A percentile compares a stretch with the other conserved stretches of the same genome.
Evolutionary conservation across 257 asterid genomes (phyloP).

Genomic region (Scutellaria minor): DNA sequence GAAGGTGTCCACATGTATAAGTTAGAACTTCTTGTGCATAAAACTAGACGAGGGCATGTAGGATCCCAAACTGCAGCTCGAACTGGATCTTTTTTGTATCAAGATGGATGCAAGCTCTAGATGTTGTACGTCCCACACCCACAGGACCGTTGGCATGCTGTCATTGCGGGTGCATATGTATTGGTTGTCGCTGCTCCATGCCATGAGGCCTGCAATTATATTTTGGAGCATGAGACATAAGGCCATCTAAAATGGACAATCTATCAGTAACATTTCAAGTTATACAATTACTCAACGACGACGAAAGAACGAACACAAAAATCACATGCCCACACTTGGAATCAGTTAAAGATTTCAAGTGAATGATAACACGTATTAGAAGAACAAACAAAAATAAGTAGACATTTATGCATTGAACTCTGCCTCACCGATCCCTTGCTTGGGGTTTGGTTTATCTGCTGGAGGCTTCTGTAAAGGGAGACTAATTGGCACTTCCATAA

Average conservation of each 20-base stretch:
- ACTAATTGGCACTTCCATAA: conserved; percentile 81
- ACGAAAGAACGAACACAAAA: conserved; percentile 14
- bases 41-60: conserved; percentile 70
- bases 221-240: conserved; percentile 9
- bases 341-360: conserved; percentile 12
- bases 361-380: conserved; percentile 13
- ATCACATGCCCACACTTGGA: background rate
- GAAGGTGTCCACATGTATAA: conserved; percentile 98
- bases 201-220: conserved; percentile 70
- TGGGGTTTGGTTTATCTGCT: conserved; percentile 95
- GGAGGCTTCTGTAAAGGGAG: conserved; percentile 92
- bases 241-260: background rate
- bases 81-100: conserved; percentile 89
- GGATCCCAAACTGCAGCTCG: conserved; percentile 98
- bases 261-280: too few species aligned
- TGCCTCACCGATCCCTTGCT: conserved; percentile 88
- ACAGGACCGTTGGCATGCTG: conserved; percentile 92
- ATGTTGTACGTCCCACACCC: conserved; percentile 93
- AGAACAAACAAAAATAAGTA: conserved; percentile 18
- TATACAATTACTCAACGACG: background rate
- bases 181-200: conserved; percentile 93
- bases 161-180: conserved; percentile 91
- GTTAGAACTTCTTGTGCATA: conserved; percentile 82
- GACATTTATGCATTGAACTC: conserved; percentile 20
- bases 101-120: conserved; percentile 91